Conservation (phyloP, 1,284 basidiomycete species). For the Melampsora americana region DNA sequence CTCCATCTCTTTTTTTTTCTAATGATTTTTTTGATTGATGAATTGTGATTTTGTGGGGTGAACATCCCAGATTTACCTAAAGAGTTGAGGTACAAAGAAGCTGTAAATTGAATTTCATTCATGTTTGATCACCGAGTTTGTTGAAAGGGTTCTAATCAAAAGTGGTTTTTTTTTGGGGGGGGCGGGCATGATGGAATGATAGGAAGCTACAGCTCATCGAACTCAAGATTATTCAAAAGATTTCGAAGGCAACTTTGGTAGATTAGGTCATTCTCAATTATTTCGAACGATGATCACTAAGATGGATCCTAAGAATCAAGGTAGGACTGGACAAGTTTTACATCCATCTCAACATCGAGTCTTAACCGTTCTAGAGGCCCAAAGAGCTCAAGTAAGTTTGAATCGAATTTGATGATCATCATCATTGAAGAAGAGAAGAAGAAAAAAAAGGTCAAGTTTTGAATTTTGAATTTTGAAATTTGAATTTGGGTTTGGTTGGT, state of each 20-base stretch:
- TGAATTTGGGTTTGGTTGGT: too few relatives aligned
- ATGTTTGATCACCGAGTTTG: too few relatives aligned
- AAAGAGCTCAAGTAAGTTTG: conserved; percentile 22
- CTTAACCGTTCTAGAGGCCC: conserved; percentile 16
- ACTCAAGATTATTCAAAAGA: background rate
- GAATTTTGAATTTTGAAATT: background rate
- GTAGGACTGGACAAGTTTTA: conserved; percentile 20
- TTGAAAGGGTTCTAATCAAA: too few relatives aligned
- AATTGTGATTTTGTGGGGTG: background rate
- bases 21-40: background rate
- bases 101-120: too few relatives aligned
- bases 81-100: background rate
- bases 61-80: background rate
- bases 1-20: background rate
- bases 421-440: too few relatives aligned
- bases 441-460: background rate
- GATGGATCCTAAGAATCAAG: conserved; percentile 34
- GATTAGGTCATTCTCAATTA: background rate
- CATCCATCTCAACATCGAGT: conserved; percentile 29
- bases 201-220: background rate
- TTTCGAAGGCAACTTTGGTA: conserved; percentile 30
- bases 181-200: conserved; percentile 5
- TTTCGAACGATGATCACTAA: conserved; percentile 30
- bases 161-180: too few relatives aligned
- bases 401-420: too few relatives aligned